phyloP scores from a whole-genome alignment of 768 basidiomycete species.

The Cystofilobasidium ferigula region DNA sequence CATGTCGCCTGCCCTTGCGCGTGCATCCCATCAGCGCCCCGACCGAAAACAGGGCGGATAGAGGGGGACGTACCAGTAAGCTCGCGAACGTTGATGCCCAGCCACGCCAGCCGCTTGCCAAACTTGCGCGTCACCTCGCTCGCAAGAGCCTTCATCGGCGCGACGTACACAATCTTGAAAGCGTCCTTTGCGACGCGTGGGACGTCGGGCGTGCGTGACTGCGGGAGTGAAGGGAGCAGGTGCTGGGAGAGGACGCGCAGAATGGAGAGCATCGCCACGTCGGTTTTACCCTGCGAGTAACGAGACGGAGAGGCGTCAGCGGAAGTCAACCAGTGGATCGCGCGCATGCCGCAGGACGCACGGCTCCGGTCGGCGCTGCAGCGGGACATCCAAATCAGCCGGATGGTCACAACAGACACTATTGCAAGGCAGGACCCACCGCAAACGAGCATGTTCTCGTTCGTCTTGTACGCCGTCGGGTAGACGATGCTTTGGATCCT shows the following conservation, averaged over 20 bases:
- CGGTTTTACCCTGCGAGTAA: conserved; percentile 78
- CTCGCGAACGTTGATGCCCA: conserved; percentile 74
- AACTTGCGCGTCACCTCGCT: conserved; percentile 90
- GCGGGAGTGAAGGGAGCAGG: conserved; percentile 30
- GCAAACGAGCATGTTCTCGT: conserved; percentile 91
- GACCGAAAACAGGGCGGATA: not conserved
- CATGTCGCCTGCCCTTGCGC: conserved; percentile 62
- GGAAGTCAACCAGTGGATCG: not conserved
- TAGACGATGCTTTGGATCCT: conserved; percentile 92
- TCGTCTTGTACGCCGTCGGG: conserved; percentile 82
- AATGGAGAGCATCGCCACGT: conserved; percentile 88
- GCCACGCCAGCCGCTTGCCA: conserved; percentile 77
- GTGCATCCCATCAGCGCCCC: not conserved
- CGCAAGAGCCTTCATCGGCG: conserved; percentile 96
- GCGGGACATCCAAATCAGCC: no score
- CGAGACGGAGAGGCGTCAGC: conserved; percentile 4
- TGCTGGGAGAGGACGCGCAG: conserved; percentile 77
- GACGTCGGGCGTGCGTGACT: conserved; percentile 38
- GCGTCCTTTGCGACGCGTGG: conserved; percentile 53
- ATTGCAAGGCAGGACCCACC: no score
- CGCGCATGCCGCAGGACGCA: conserved; percentile 45
- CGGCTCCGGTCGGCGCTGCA: conserved; percentile 92
- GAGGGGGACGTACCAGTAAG: conserved; percentile 56
- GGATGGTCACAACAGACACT: not conserved
- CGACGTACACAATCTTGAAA: conserved; percentile 97